Percentiles rank a stretch among this genome's conserved stretches.
Conservation (phyloP, 352 stramenopile species). For the Pythium oligandrum region DNA sequence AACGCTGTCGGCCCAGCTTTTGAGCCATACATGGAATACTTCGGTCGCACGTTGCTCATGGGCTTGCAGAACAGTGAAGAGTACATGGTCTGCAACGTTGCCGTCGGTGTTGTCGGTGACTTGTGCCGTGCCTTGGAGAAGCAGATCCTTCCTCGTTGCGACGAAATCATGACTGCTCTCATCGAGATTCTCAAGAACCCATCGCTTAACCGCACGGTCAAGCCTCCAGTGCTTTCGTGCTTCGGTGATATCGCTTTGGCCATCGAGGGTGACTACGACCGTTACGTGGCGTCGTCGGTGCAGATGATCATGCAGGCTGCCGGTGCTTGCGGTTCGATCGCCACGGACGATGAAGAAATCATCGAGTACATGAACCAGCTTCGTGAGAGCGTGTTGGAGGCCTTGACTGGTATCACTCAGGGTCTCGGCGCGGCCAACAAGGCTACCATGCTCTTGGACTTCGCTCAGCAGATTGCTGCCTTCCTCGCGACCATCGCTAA, state of each 20-base stretch:
- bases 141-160: conserved; percentile 90
- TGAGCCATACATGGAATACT: conserved; percentile 94
- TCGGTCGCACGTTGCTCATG: conserved; percentile 89
- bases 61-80: conserved; percentile 94
- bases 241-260: conserved; percentile 97
- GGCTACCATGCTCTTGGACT: conserved; percentile 77
- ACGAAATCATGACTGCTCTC: conserved; percentile 92
- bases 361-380: conserved; percentile 97
- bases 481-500: conserved; percentile 88
- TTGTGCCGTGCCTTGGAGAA: conserved; percentile 91
- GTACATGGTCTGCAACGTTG: conserved; percentile 95
- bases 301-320: conserved; percentile 87
- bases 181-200: conserved; percentile 95
- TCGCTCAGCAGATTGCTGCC: conserved; percentile 77
- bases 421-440: conserved; percentile 90
- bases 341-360: conserved; percentile 96
- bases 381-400: conserved; percentile 94
- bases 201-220: conserved; percentile 91
- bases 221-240: conserved; percentile 94
- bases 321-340: conserved; percentile 77
- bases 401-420: conserved; percentile 96
- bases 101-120: conserved; percentile 94
- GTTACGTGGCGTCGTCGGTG: conserved; percentile 76
- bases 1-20: conserved; percentile 92
- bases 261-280: conserved; percentile 90